A percentile compares a stretch with the other conserved stretches of the same genome.
Conservation (phyloP, 2,329 filamentous ascomycete genomes). For the Fusarium decemcellulare region DNA sequence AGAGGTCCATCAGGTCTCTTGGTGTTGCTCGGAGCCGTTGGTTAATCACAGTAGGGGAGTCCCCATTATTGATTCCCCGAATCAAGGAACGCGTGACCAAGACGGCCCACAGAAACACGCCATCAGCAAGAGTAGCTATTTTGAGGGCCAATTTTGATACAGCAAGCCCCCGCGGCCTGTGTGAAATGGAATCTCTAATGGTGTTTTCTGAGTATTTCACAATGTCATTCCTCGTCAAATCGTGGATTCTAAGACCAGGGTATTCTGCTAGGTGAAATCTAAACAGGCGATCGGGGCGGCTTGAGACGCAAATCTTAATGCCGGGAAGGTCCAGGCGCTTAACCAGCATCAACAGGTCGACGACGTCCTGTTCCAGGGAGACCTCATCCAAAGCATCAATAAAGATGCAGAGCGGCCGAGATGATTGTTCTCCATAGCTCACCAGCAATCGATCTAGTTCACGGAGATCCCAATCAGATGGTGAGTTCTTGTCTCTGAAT, state of each 20-base stretch:
- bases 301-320: slow-evolving; percentile 15
- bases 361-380: neutral
- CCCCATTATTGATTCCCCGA: slow-evolving; percentile 10
- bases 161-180: accelerated
- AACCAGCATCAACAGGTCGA: neutral
- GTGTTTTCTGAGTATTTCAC: neutral
- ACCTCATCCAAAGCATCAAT: slow-evolving; percentile 11
- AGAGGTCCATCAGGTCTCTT: neutral
- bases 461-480: neutral
- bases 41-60: neutral
- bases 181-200: neutral
- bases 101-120: slow-evolving; percentile 16
- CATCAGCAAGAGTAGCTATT: neutral
- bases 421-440: neutral
- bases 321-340: neutral
- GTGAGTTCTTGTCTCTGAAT: neutral
- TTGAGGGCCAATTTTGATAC: neutral
- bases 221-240: neutral
- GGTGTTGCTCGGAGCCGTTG: neutral
- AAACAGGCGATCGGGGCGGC: neutral
- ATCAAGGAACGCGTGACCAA: slow-evolving; percentile 6
- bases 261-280: neutral
- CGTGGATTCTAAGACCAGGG: slow-evolving; percentile 1
- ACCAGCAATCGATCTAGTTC: neutral
- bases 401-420: neutral